These are phyloP conservation scores for Anthracocystis walkeri DNA, from an alignment of 1,284 basidiomycete genomes.

Conservation along the genomic window DNA sequence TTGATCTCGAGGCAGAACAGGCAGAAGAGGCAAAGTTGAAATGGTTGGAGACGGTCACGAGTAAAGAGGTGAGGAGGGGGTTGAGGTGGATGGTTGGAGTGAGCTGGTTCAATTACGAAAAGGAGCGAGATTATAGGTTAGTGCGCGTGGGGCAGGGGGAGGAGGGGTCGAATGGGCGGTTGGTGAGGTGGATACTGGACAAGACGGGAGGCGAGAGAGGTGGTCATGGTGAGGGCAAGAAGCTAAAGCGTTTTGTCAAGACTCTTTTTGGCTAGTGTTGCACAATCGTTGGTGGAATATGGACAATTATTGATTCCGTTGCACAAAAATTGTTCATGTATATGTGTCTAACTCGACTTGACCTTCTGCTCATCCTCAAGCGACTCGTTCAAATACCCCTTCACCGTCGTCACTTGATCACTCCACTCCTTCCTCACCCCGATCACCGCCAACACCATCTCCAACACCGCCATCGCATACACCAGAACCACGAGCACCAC, in stretches of 20 bases:
- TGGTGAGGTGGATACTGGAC: constrained; percentile 8
- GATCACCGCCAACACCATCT: constrained; percentile 4
- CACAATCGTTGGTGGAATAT: no score
- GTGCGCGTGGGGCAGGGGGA: constrained; percentile 6
- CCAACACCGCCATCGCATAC: constrained; percentile 17
- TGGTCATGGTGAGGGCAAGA: background rate
- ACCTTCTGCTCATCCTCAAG: constrained; percentile 4
- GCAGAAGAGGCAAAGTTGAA: constrained; percentile 16
- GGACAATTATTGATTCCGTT: no score
- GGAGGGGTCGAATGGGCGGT: background rate
- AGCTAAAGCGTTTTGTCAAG: constrained; percentile 33
- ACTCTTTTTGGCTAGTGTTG: constrained; percentile 19
- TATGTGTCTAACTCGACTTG: background rate
- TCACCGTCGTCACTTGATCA: constrained; percentile 8
- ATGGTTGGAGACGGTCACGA: constrained; percentile 28
- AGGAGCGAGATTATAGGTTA: constrained; percentile 40
- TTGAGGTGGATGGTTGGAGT: constrained; percentile 18
- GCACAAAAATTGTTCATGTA: no score
- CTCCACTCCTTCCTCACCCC: constrained; percentile 7
- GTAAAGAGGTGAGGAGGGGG: constrained; percentile 8
- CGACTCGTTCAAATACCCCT: constrained; percentile 13
- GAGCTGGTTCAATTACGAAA: constrained; percentile 49
- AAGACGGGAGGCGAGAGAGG: background rate
- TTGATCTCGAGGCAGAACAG: constrained; percentile 9
- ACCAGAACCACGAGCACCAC: constrained; percentile 12